Conservation (phyloP, 1,284 basidiomycete species). For the Anthracocystis walkeri region DNA sequence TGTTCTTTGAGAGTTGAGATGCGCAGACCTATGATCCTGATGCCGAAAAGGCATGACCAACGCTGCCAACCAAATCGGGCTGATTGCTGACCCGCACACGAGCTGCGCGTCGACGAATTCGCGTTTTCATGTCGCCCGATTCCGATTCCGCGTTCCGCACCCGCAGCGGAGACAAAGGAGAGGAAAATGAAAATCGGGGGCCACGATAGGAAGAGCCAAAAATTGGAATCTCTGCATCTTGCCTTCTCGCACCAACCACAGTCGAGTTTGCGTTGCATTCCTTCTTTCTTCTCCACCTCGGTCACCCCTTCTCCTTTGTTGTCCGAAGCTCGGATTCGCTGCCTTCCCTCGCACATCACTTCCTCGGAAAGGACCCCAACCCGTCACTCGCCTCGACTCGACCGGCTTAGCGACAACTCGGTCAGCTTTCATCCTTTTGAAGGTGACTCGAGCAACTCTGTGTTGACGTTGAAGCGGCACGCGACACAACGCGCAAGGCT, state of each 20-base stretch:
- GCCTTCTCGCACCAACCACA: constrained; percentile 1
- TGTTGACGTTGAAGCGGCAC: not conserved
- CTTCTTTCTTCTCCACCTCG: constrained; percentile 23
- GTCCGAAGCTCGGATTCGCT: not conserved
- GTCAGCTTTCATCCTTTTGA: not conserved
- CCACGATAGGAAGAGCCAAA: constrained; percentile 3
- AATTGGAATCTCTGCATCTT: constrained; percentile 1
- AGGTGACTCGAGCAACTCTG: too few relatives aligned
- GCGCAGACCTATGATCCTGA: too few relatives aligned
- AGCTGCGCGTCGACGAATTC: too few relatives aligned
- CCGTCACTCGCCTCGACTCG: not conserved
- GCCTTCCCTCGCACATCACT: not conserved
- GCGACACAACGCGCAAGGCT: not conserved
- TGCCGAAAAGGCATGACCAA: too few relatives aligned
- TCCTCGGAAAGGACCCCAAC: not conserved
- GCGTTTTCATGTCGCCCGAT: constrained; percentile 3
- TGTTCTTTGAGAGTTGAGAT: too few relatives aligned
- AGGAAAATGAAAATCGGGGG: constrained; percentile 1
- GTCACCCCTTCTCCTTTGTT: not conserved
- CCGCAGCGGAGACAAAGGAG: not conserved
- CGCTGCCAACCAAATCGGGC: too few relatives aligned
- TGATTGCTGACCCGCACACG: too few relatives aligned
- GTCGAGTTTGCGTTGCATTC: constrained; percentile 1
- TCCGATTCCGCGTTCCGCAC: constrained; percentile 1
- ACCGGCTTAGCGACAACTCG: not conserved